Conservation (phyloP, 768 basidiomycete genomes). For the Macrolepiota fuliginosa region DNA sequence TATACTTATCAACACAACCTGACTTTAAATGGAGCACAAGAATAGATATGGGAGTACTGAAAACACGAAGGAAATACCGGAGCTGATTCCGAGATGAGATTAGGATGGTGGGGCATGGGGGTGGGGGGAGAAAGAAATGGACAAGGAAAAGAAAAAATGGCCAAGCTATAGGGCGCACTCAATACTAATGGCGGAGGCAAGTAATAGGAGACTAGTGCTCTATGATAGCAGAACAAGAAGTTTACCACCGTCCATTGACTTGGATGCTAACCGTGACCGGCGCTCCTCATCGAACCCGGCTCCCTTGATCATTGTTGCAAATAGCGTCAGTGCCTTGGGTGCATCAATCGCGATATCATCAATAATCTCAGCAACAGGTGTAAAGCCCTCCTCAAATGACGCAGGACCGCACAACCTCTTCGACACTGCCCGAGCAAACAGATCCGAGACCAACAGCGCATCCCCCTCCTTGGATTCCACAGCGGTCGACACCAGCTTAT, state of each 20-base stretch:
- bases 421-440: conserved; percentile 62
- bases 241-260: conserved; percentile 58
- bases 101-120: conserved; percentile 1
- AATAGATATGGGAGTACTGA: background rate
- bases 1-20: conserved; percentile 3
- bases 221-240: conserved; percentile 60
- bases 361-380: conserved; percentile 66
- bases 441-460: conserved; percentile 70
- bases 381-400: conserved; percentile 75
- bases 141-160: conserved; percentile 17
- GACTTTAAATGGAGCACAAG: background rate
- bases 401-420: conserved; percentile 59
- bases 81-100: conserved; percentile 4
- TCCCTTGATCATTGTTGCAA: conserved; percentile 73
- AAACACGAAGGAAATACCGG: background rate
- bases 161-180: conserved; percentile 9
- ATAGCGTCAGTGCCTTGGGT: conserved; percentile 77
- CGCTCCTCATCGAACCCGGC: conserved; percentile 64
- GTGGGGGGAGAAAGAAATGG: conserved; percentile 1
- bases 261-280: conserved; percentile 53
- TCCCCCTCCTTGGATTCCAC: conserved; percentile 83
- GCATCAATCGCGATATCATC: conserved; percentile 91
- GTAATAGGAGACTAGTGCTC: conserved; percentile 16
- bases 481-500: conserved; percentile 69
- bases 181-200: background rate